These are phyloP conservation scores for Cenchrus purpureus DNA, from an alignment of 176 grass and related monocot genomes.

Conservation along the genomic window DNA sequence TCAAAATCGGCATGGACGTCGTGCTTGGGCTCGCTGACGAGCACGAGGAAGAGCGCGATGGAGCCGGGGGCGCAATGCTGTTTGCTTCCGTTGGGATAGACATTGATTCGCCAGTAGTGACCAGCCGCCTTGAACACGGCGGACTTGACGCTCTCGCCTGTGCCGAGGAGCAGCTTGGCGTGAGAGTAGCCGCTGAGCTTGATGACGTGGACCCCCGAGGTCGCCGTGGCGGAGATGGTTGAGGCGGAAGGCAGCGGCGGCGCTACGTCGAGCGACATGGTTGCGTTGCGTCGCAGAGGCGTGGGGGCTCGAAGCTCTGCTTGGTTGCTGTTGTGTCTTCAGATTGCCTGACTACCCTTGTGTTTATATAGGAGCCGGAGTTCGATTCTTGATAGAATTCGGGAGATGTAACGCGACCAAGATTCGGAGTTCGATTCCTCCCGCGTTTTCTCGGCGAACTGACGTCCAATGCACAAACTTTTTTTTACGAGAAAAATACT, in stretches of 20 bases:
- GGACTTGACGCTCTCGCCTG: background rate
- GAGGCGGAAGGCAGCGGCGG: background rate
- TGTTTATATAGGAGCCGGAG: no score
- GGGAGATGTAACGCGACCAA: no score
- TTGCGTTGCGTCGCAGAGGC: background rate
- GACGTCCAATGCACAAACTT: no score
- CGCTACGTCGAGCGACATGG: background rate
- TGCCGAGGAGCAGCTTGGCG: background rate
- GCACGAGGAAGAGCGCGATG: background rate
- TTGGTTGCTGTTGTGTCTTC: no score
- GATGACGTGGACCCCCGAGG: background rate
- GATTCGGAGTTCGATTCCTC: no score
- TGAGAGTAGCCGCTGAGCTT: background rate
- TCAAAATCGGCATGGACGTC: background rate
- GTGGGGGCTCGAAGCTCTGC: no score
- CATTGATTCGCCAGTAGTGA: background rate
- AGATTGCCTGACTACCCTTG: no score
- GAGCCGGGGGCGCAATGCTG: background rate
- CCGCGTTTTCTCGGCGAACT: no score
- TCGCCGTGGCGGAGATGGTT: background rate
- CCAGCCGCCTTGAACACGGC: background rate
- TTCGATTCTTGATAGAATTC: no score
- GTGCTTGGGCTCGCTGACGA: background rate
- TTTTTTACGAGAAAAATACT: no score
- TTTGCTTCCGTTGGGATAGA: background rate